Conservation (phyloP, 164 flowering plant species). For the Magnolia changhungtana region DNA sequence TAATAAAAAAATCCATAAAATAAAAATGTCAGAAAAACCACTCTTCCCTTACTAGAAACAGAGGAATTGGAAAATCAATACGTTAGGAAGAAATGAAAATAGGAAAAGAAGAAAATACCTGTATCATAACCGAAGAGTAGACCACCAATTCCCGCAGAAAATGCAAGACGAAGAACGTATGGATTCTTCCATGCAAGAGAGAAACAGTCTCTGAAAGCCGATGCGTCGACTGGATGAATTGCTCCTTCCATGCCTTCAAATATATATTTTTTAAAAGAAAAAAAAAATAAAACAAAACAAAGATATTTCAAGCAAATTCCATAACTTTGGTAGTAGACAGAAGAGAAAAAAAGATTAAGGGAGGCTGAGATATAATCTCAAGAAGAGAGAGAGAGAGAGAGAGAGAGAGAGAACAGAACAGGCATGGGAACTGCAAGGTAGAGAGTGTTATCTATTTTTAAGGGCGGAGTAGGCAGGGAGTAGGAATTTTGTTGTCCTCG, state of each 20-base stretch:
- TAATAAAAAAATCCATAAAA: too few species aligned
- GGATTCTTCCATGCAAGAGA: conserved; percentile 62
- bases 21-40: neutral
- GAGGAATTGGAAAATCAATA: neutral
- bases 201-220: conserved; percentile 56
- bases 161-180: conserved; percentile 63
- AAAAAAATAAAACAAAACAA: neutral
- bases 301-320: neutral
- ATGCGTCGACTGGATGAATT: conserved; percentile 35
- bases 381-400: neutral
- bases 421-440: neutral
- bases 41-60: neutral
- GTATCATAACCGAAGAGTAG: conserved; percentile 72
- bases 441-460: neutral
- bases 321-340: neutral
- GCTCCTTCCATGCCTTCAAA: conserved; percentile 50
- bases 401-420: neutral
- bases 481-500: neutral
- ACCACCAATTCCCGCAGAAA: conserved; percentile 71
- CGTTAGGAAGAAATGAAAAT: neutral
- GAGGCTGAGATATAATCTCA: neutral
- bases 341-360: neutral
- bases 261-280: neutral
- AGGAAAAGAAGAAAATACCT: conserved; percentile 23
- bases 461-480: neutral